phyloP scores from a whole-genome alignment of 345 rosid species.

The Erodium maritimum region DNA sequence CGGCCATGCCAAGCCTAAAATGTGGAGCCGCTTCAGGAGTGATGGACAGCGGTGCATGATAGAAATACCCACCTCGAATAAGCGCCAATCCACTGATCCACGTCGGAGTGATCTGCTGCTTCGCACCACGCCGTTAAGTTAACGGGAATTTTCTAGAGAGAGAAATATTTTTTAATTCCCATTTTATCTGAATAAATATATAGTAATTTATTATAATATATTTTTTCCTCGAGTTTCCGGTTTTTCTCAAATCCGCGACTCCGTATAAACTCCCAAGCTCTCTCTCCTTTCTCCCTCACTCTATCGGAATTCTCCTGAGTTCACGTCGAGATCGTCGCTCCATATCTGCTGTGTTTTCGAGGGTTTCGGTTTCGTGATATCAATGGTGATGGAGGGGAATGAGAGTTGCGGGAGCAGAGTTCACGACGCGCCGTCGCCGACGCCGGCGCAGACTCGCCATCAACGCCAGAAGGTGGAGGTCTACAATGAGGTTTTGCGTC shows the following conservation, averaged over 20 bases:
- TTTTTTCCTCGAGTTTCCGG: neutral
- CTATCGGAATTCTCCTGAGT: neutral
- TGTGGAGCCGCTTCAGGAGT: neutral
- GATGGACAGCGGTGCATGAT: neutral
- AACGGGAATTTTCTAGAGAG: too few relatives aligned
- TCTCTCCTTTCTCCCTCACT: neutral
- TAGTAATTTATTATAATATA: too few relatives aligned
- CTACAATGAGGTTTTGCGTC: constrained; percentile 57
- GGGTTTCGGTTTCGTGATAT: neutral
- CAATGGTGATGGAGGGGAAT: constrained; percentile 45
- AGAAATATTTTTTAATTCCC: too few relatives aligned
- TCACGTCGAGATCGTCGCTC: neutral
- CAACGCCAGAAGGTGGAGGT: constrained; percentile 57
- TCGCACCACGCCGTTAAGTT: too few relatives aligned
- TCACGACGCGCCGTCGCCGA: constrained; percentile 20
- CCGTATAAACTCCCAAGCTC: neutral
- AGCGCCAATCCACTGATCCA: too few relatives aligned
- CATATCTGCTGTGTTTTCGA: neutral
- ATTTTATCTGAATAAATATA: neutral
- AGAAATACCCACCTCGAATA: too few relatives aligned
- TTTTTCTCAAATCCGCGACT: neutral
- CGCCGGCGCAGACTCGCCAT: constrained; percentile 32
- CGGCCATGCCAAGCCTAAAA: too few relatives aligned
- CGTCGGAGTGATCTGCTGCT: too few relatives aligned
- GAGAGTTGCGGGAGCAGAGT: constrained; percentile 60